Evolutionary conservation across 2,329 filamentous ascomycete genomes (phyloP).

Genomic region (Coleophoma eucalyptorum): DNA sequence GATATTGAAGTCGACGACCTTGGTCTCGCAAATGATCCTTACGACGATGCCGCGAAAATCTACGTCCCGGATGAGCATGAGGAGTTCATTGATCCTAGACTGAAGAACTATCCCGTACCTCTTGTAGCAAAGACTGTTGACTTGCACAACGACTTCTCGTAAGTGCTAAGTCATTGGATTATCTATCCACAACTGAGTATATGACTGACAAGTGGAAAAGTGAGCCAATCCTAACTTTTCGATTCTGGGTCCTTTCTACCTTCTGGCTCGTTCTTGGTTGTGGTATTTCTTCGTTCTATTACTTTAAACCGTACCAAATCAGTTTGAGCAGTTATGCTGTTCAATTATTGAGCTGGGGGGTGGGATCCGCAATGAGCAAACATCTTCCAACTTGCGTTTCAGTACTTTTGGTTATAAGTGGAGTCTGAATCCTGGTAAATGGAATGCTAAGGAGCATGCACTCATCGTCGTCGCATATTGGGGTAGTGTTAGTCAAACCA

Average conservation of each 20-base stretch:
- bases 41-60: slow-evolving; percentile 5
- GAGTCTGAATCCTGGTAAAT: slow-evolving; percentile 28
- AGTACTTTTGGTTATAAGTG: slow-evolving; percentile 24
- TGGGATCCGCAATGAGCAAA: slow-evolving; percentile 24
- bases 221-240: slow-evolving; percentile 30
- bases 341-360: slow-evolving; percentile 28
- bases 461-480: background rate
- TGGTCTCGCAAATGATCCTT: background rate
- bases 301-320: slow-evolving; percentile 27
- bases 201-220: slow-evolving; percentile 4
- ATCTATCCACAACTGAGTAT: too few relatives aligned
- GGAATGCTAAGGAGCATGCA: slow-evolving; percentile 24
- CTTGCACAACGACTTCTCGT: slow-evolving; percentile 27
- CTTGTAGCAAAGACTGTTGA: slow-evolving; percentile 30
- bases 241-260: slow-evolving; percentile 26
- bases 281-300: slow-evolving; percentile 27
- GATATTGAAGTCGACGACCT: background rate
- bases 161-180: background rate
- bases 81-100: slow-evolving; percentile 26
- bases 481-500: slow-evolving; percentile 20
- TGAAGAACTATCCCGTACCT: slow-evolving; percentile 26
- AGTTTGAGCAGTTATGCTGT: slow-evolving; percentile 26
- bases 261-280: slow-evolving; percentile 28
- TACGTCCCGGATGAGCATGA: slow-evolving; percentile 24
- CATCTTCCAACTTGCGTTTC: slow-evolving; percentile 21